A percentile compares a stretch with the other conserved stretches of the same genome.
Evolutionary conservation across 2,329 filamentous ascomycete species (phyloP).

Genomic region (Sarocladium kiliense): DNA sequence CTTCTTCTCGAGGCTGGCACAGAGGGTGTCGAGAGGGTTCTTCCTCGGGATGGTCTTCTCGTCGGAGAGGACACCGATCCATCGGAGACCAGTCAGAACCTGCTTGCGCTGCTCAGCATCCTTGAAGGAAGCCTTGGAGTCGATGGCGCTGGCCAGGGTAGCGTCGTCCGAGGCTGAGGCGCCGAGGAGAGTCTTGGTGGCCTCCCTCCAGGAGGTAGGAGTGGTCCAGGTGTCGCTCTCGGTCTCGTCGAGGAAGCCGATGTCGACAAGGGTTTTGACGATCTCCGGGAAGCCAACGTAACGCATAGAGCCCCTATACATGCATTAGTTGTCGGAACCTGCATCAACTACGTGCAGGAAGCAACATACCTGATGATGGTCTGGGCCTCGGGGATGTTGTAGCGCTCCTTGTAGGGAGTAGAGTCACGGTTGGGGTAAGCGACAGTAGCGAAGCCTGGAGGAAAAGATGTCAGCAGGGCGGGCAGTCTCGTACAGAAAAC

Average conservation of each 20-base stretch:
- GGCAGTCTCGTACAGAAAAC: not conserved
- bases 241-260: constrained; percentile 78
- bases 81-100: constrained; percentile 67
- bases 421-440: constrained; percentile 93
- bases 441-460: constrained; percentile 71
- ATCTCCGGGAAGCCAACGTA: constrained; percentile 91
- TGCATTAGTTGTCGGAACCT: not conserved
- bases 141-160: constrained; percentile 69
- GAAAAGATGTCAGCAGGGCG: not conserved
- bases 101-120: constrained; percentile 62
- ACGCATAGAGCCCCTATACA: constrained; percentile 51
- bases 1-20: constrained; percentile 83
- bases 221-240: constrained; percentile 59
- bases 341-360: constrained; percentile 33
- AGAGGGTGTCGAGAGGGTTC: constrained; percentile 87
- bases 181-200: constrained; percentile 70
- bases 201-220: constrained; percentile 76
- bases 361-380: constrained; percentile 59
- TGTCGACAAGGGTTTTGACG: constrained; percentile 80
- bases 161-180: constrained; percentile 59
- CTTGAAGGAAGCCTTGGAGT: constrained; percentile 69
- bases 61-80: constrained; percentile 65
- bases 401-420: constrained; percentile 80
- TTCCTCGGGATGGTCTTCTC: constrained; percentile 64
- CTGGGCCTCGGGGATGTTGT: constrained; percentile 88